phyloP scores from a whole-genome alignment of 352 stramenopile genomes.

The Phytophthora sp. region DNA sequence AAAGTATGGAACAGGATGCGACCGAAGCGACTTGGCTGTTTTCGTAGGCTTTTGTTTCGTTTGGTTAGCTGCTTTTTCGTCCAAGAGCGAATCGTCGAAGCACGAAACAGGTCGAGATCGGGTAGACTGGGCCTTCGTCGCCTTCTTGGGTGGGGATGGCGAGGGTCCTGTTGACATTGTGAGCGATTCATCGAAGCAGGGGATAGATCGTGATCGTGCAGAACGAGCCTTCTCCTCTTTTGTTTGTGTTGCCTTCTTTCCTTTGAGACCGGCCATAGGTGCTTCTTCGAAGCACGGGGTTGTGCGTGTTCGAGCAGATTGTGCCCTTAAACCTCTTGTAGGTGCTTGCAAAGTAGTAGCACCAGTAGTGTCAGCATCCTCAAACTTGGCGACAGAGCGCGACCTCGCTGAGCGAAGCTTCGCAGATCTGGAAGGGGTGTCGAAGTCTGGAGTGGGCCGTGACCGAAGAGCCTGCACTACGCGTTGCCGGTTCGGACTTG shows the following conservation, averaged over 20 bases:
- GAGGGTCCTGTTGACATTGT: neutral
- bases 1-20: constrained; percentile 17
- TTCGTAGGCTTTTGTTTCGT: neutral
- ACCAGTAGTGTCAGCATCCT: constrained; percentile 7
- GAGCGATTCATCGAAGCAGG: constrained; percentile 13
- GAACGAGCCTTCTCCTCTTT: constrained; percentile 8
- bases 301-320: constrained; percentile 24
- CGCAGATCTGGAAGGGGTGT: neutral
- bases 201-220: constrained; percentile 1
- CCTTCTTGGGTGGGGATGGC: constrained; percentile 5
- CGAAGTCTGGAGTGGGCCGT: no score
- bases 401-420: neutral
- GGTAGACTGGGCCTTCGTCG: constrained; percentile 8
- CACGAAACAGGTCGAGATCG: constrained; percentile 18
- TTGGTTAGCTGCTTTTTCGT: constrained; percentile 17
- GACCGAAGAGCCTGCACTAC: no score
- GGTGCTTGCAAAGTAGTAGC: neutral
- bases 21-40: constrained; percentile 16
- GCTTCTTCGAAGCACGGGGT: constrained; percentile 1
- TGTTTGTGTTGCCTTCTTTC: neutral
- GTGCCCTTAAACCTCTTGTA: constrained; percentile 4
- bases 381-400: constrained; percentile 26
- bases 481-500: constrained; percentile 15
- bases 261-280: constrained; percentile 8
- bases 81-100: constrained; percentile 24